phyloP scores from a whole-genome alignment of 371 early-diverging fungal species.

The Mucor racemosus region DNA sequence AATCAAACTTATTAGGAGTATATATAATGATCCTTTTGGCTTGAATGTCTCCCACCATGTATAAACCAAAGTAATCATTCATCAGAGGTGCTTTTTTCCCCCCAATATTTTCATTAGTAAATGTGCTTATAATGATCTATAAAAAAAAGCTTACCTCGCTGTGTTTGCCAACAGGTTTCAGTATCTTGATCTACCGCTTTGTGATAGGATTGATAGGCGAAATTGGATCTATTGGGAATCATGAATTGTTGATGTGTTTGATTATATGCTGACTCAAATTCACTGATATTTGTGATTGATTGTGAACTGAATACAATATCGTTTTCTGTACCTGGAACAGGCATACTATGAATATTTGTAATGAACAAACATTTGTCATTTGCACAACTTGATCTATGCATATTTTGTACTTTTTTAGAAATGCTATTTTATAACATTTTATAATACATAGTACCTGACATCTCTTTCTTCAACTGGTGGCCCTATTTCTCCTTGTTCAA shows the following conservation, averaged over 20 bases:
- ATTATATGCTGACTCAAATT: constrained; percentile 41
- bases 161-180: constrained; percentile 63
- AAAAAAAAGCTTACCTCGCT: constrained; percentile 29
- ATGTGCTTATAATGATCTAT: neutral
- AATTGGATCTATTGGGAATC: constrained; percentile 38
- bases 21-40: constrained; percentile 38
- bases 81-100: constrained; percentile 29
- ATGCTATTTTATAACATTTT: neutral
- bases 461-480: constrained; percentile 29
- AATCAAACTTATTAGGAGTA: constrained; percentile 18
- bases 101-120: constrained; percentile 16
- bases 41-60: constrained; percentile 42
- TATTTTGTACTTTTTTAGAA: too few relatives aligned
- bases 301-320: constrained; percentile 28
- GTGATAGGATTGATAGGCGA: constrained; percentile 55
- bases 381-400: constrained; percentile 52
- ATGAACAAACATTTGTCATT: constrained; percentile 67
- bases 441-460: constrained; percentile 18
- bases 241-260: constrained; percentile 13
- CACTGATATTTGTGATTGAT: constrained; percentile 43
- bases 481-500: neutral
- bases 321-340: constrained; percentile 32
- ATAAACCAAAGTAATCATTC: constrained; percentile 10
- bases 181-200: constrained; percentile 62
- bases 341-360: constrained; percentile 59